Evolutionary conservation across 345 rosid species (phyloP), one percentile per base, ranked within the genome.

Genomic region (Euphorbia lathyris): DNA sequence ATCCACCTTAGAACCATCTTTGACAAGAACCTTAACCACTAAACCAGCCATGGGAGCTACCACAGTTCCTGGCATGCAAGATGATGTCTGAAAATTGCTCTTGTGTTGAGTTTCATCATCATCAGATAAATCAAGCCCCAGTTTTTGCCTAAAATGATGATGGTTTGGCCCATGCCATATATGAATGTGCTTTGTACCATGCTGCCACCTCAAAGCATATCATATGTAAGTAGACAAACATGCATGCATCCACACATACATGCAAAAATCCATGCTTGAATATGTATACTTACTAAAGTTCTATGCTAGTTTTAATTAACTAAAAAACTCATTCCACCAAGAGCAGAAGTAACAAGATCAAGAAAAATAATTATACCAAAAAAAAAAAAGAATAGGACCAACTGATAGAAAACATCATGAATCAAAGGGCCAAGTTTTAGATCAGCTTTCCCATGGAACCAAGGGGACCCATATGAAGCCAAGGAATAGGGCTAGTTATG

Each of bases 31-130:
- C 85, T 94, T 94, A 61, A 94, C 93, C 32, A 88, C 96, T 63
- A 91, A 84, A 63, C 97, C 97, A 83, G 98, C 92, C 98, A 94
- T 94, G 58, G 98, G 97, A 40, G 97, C 87, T 63, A 86, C 81
- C 58, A 91, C 86, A 38, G 88, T 77, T 51, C 95, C 93, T 16
- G 86, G 90, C 72, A 89, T 85, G 67, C 76, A 85, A 62, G 83
- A 78, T 51, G 84, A 69, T 65, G 81, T 45, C 76, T 87, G 90
- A 6, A 72, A 81, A 82, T 75, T 76, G 57, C 80, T 78, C 72
- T 78, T 87, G 36, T 86, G 92, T 26, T 81, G 86, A n/a, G 67
- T 79, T 72, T 84, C 91, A 65, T 80, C 83, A 58, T 82, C 90
- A 67, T 81, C 84, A 47, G 86, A 82, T 71, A 90, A 67, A 77